Conservation (phyloP, 2,329 filamentous ascomycete genomes). For the Coniochaeta hoffmannii region DNA sequence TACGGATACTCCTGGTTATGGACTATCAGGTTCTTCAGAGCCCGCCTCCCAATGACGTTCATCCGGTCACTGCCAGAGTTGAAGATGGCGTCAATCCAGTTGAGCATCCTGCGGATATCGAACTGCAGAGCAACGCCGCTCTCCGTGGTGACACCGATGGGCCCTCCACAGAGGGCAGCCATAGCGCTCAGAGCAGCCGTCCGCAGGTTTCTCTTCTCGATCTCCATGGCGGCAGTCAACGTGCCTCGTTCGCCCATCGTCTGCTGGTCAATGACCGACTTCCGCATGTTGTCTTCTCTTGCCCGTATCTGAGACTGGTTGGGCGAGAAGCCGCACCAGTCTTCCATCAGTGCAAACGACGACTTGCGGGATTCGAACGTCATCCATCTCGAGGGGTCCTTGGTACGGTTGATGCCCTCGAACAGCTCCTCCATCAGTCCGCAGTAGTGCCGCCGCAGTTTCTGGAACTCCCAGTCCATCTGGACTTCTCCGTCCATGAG, state of each 20-base stretch:
- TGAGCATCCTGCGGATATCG: conserved; percentile 83
- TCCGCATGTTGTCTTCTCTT: conserved; percentile 80
- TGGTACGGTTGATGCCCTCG: conserved; percentile 78
- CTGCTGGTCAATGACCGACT: conserved; percentile 75
- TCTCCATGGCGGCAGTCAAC: conserved; percentile 85
- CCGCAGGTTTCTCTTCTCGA: conserved; percentile 87
- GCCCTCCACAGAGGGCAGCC: conserved; percentile 82
- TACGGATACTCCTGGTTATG: conserved; percentile 85
- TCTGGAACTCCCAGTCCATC: conserved; percentile 90
- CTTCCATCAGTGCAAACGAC: conserved; percentile 93
- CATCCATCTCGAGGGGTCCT: conserved; percentile 88
- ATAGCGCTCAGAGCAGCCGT: conserved; percentile 91
- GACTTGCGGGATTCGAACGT: conserved; percentile 95
- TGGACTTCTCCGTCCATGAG: conserved; percentile 93
- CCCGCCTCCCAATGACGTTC: conserved; percentile 81
- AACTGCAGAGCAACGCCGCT: conserved; percentile 85
- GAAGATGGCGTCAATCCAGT: conserved; percentile 95
- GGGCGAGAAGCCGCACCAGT: conserved; percentile 96
- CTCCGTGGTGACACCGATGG: conserved; percentile 81
- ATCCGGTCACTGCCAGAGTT: conserved; percentile 85
- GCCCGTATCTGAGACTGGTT: conserved; percentile 77
- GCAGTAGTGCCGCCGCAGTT: conserved; percentile 86
- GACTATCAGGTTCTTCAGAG: conserved; percentile 80
- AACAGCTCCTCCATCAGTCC: conserved; percentile 90
- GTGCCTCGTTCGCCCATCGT: conserved; percentile 68